A percentile compares a stretch with the other conserved stretches of the same genome.
Evolutionary conservation across 2,329 filamentous ascomycete species (phyloP).

Genomic region (Fusarium denticulatum): DNA sequence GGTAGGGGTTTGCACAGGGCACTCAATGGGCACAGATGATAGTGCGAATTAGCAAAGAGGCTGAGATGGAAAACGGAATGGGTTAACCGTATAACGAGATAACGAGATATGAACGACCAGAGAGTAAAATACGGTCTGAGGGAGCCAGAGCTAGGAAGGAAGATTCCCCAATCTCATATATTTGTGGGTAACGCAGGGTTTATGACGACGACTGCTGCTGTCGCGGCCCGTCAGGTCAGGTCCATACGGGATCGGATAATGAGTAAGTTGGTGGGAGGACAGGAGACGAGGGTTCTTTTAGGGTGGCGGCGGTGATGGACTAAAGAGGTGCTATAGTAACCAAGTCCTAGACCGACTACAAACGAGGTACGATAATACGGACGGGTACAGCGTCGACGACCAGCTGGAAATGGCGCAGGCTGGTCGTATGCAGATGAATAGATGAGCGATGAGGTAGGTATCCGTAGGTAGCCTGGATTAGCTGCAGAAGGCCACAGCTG

Average conservation of each 20-base stretch:
- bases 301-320: background rate
- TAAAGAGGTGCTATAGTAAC: slow-evolving; percentile 9
- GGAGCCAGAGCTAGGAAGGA: slow-evolving; percentile 12
- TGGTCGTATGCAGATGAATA: slow-evolving; percentile 4
- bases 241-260: background rate
- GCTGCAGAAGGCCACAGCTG: background rate
- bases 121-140: slow-evolving; percentile 14
- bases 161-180: slow-evolving; percentile 29
- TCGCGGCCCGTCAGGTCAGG: slow-evolving; percentile 8
- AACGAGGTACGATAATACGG: background rate
- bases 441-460: slow-evolving; percentile 19
- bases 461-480: slow-evolving; percentile 2
- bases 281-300: background rate
- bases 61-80: slow-evolving; percentile 17
- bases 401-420: slow-evolving; percentile 19
- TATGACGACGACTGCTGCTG: slow-evolving; percentile 32
- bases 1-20: slow-evolving; percentile 29
- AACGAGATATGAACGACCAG: slow-evolving; percentile 3
- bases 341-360: background rate
- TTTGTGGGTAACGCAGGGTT: slow-evolving; percentile 30
- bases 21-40: slow-evolving; percentile 20
- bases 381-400: background rate
- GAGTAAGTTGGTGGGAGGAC: background rate
- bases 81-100: slow-evolving; percentile 25
- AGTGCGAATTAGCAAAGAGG: background rate